Percentiles rank a stretch among this genome's conserved stretches.
phyloP scores from a whole-genome alignment of 2,329 filamentous ascomycete genomes.

The Arthrinium phaeospermum region DNA sequence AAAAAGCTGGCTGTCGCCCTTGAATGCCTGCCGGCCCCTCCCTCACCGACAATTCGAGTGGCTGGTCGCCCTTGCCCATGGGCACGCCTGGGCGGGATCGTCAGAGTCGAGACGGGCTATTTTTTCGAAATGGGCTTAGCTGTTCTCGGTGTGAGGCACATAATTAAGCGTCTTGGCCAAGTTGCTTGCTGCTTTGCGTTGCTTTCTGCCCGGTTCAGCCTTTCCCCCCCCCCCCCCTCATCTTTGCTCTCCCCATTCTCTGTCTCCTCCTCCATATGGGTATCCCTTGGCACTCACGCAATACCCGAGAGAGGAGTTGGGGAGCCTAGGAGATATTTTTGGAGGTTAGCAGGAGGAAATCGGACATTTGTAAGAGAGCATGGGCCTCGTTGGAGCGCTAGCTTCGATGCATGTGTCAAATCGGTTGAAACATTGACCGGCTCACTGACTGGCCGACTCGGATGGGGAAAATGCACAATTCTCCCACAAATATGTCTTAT shows the following conservation, averaged over 20 bases:
- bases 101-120: constrained; percentile 17
- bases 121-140: constrained; percentile 13
- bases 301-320: not conserved
- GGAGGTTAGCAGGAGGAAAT: not conserved
- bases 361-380: not conserved
- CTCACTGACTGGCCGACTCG: not conserved
- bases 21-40: constrained; percentile 22
- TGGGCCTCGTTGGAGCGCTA: not conserved
- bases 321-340: not conserved
- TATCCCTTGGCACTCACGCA: not conserved
- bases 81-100: constrained; percentile 9
- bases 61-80: constrained; percentile 31
- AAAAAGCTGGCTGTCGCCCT: not conserved
- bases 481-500: too few relatives aligned
- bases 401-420: too few relatives aligned
- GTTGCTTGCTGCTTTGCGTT: not conserved
- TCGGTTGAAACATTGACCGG: not conserved
- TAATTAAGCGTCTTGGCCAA: constrained; percentile 8
- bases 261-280: not conserved
- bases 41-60: constrained; percentile 44
- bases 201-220: not conserved
- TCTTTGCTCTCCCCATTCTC: not conserved
- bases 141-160: constrained; percentile 21
- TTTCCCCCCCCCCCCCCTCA: not conserved
- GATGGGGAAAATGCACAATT: not conserved